Base-by-base conservation (phyloP, 768 basidiomycete genomes). In the Boletus speciosus region DNA sequence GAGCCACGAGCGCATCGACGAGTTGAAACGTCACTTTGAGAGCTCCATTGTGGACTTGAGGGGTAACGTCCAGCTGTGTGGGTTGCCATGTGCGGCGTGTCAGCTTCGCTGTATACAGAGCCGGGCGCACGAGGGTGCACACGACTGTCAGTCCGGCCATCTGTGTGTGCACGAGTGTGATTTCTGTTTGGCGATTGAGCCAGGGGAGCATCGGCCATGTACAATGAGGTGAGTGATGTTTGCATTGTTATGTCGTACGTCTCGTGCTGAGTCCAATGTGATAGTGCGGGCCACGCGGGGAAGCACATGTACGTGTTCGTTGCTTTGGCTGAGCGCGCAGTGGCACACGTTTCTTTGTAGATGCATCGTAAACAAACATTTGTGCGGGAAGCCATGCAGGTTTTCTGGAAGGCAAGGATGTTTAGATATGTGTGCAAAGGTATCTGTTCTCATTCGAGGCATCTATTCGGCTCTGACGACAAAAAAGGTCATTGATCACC, bases 281-380 rank as follows among this genome's bases (percentile, higher is more conserved):
- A 27, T 34, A 84, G 83, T n/a, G 83, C 82, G 32, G 84, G 83
- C 0, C 83, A 85, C 55, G 64, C 75, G 23, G 81, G 80, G 12
- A 71, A 68, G 9, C 83, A 85, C 57, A 73, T 82, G 84, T 83
- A 63, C 5, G 77, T 60, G 27, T 45, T 36, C 1, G 1, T 14
- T 32, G 0, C 19, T 3, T 42, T 21, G 3, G 1, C 1, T 7
- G 16, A 15, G 5, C 2, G 4, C 3, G 0, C n/a, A 25, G 6
- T 16, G 7, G n/a, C 34, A 35, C 5, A 58, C 8, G 0, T 27
- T 35, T 23, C 8, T 44, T 39, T 37, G n/a, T 35, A 86, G 85
- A 52, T 86, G 84, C 56, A 67, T 75, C 32, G 72, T 78, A 1
- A 76, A 74, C 29, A 60, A 68, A 23, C 84, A 86, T 69, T 61